These are phyloP conservation scores for Anaeramoeba flamelloides DNA, from an alignment of 78 protist species.

Conservation along the genomic window DNA sequence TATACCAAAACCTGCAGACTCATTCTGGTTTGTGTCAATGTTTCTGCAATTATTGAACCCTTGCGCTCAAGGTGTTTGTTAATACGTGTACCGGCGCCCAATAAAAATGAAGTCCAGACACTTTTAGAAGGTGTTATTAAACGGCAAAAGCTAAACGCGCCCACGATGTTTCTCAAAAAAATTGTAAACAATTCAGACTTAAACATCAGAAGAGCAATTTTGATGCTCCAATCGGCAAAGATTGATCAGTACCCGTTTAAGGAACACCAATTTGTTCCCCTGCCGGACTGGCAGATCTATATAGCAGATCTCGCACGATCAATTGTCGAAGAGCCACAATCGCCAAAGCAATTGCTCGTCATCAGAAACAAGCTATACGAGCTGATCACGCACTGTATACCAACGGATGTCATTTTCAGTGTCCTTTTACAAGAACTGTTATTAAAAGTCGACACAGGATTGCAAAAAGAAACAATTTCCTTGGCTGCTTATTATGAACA, in stretches of 20 bases:
- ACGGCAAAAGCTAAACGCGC: constrained; percentile 4
- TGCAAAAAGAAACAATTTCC: no score
- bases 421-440: not conserved
- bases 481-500: no score
- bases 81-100: constrained; percentile 75
- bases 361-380: constrained; percentile 68
- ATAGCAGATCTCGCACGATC: constrained; percentile 32
- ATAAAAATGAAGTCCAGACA: constrained; percentile 19
- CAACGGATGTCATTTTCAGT: constrained; percentile 66
- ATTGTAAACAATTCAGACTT: constrained; percentile 31
- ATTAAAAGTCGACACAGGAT: no score
- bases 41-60: constrained; percentile 68
- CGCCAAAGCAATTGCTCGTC: constrained; percentile 43
- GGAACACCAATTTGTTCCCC: constrained; percentile 3
- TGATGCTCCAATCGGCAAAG: constrained; percentile 59
- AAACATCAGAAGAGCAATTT: constrained; percentile 71
- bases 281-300: constrained; percentile 71
- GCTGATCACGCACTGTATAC: constrained; percentile 79
- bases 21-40: constrained; percentile 40
- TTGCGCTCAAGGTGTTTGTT: constrained; percentile 75
- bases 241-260: constrained; percentile 32
- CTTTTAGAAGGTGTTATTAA: not conserved
- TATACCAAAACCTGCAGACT: constrained; percentile 37
- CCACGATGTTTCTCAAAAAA: constrained; percentile 4
- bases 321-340: constrained; percentile 43